These are phyloP conservation scores for Ophiostoma himal-ulmi DNA, from an alignment of 2,329 filamentous ascomycete species.

Conservation along the genomic window DNA sequence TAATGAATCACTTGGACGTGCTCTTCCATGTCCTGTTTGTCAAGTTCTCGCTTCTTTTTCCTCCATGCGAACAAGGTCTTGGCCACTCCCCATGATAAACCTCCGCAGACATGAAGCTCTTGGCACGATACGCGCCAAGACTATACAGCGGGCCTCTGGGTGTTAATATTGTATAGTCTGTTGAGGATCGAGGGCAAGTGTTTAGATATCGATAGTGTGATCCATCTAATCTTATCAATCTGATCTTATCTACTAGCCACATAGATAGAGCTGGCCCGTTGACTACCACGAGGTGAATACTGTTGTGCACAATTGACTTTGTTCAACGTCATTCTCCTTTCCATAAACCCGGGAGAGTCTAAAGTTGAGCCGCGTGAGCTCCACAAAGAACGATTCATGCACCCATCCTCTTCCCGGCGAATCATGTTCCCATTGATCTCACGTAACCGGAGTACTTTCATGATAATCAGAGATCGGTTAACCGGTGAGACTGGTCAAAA, in stretches of 20 bases:
- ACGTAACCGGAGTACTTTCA: not conserved
- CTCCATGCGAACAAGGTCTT: not conserved
- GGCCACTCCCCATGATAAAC: not conserved
- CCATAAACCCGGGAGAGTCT: not conserved
- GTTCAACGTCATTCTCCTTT: no score
- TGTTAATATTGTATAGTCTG: not conserved
- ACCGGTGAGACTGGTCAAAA: not conserved
- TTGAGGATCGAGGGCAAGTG: not conserved
- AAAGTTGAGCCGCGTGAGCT: not conserved
- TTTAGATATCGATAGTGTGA: not conserved
- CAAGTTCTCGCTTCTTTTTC: not conserved
- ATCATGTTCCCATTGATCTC: not conserved
- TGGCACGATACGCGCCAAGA: not conserved
- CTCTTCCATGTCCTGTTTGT: not conserved
- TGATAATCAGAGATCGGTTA: not conserved
- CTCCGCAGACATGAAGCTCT: not conserved
- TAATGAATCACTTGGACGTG: no score
- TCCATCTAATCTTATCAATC: not conserved
- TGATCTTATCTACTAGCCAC: not conserved
- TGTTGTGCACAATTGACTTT: not conserved
- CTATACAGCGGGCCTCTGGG: not conserved
- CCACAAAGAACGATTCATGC: not conserved
- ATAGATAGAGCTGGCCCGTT: not conserved
- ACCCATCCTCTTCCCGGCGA: not conserved
- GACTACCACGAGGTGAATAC: not conserved